These are phyloP conservation scores for Epithele typhae DNA, from an alignment of 768 basidiomycete genomes.

Conservation along the genomic window DNA sequence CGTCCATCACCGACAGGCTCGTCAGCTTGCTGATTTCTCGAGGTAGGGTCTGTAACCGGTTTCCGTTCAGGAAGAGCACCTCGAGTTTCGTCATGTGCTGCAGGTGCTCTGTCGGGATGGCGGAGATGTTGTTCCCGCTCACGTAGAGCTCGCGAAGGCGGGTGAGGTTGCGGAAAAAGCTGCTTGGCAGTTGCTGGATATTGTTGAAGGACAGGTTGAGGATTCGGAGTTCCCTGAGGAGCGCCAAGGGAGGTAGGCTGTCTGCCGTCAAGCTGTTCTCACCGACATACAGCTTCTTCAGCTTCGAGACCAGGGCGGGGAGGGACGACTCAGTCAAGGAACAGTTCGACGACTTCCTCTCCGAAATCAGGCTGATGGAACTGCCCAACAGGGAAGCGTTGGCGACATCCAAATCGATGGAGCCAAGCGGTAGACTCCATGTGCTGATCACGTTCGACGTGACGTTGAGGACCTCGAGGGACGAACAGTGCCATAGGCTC, in stretches of 20 bases:
- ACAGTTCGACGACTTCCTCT: conserved; percentile 37
- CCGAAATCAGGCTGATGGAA: conserved; percentile 21
- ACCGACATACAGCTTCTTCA: conserved; percentile 79
- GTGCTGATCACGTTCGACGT: conserved; percentile 80
- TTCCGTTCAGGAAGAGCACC: conserved; percentile 88
- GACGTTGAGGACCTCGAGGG: conserved; percentile 69
- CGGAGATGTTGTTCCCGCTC: conserved; percentile 91
- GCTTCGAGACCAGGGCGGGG: conserved; percentile 63
- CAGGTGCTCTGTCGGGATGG: conserved; percentile 86
- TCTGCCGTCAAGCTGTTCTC: conserved; percentile 88
- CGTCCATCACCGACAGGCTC: conserved; percentile 79
- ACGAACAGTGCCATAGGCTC: conserved; percentile 80
- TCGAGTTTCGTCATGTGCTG: conserved; percentile 62
- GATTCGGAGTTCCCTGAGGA: conserved; percentile 71
- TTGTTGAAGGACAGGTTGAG: conserved; percentile 95
- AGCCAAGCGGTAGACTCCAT: conserved; percentile 61
- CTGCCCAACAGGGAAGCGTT: conserved; percentile 5
- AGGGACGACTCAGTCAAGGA: conserved; percentile 27
- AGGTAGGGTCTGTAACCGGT: conserved; percentile 88
- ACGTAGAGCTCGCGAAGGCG: conserved; percentile 85
- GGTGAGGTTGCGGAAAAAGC: conserved; percentile 68
- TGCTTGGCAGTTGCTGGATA: conserved; percentile 79
- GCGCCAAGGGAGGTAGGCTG: conserved; percentile 64
- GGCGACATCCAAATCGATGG: conserved; percentile 9
- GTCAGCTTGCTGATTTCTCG: conserved; percentile 84